Conservation (phyloP, 495 filamentous ascomycete genomes). For the Neurospora sp. region DNA sequence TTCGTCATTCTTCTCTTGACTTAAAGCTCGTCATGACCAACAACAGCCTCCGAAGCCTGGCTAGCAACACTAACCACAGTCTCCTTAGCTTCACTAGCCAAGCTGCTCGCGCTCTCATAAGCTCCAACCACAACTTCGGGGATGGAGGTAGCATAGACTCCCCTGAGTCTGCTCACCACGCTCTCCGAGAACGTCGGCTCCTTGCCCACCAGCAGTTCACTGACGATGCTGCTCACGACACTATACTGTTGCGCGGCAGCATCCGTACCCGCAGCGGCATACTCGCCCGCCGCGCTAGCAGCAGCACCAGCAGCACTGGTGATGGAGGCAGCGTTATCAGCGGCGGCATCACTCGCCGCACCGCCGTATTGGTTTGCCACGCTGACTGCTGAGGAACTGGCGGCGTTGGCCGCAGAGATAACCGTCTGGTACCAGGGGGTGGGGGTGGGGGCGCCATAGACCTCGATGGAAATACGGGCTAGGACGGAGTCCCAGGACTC, state of each 20-base stretch:
- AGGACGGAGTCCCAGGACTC: constrained; percentile 58
- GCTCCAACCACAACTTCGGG: not conserved
- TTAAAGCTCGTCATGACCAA: not conserved
- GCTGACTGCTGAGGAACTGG: constrained; percentile 12
- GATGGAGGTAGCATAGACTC: constrained; percentile 38
- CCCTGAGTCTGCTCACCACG: constrained; percentile 59
- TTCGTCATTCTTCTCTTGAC: not conserved
- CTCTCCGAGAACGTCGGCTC: constrained; percentile 78
- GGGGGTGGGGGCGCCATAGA: constrained; percentile 66
- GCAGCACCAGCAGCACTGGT: constrained; percentile 32
- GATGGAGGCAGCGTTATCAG: constrained; percentile 27
- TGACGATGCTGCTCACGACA: constrained; percentile 60
- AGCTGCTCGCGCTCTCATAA: constrained; percentile 18
- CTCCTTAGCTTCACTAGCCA: constrained; percentile 28
- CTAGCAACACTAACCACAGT: constrained; percentile 11
- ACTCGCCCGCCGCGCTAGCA: constrained; percentile 25
- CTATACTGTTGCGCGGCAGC: constrained; percentile 51
- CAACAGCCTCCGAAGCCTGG: constrained; percentile 16
- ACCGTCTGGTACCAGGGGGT: constrained; percentile 42
- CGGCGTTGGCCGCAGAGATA: constrained; percentile 20
- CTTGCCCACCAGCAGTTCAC: constrained; percentile 65
- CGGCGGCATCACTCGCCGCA: constrained; percentile 21
- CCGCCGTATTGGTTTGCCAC: constrained; percentile 16
- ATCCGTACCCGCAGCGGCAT: constrained; percentile 43
- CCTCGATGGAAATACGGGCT: constrained; percentile 54